Percentiles rank a stretch among this genome's conserved stretches.
phyloP scores from a whole-genome alignment of 2,329 filamentous ascomycete genomes.

The Colletotrichum destructivum region DNA sequence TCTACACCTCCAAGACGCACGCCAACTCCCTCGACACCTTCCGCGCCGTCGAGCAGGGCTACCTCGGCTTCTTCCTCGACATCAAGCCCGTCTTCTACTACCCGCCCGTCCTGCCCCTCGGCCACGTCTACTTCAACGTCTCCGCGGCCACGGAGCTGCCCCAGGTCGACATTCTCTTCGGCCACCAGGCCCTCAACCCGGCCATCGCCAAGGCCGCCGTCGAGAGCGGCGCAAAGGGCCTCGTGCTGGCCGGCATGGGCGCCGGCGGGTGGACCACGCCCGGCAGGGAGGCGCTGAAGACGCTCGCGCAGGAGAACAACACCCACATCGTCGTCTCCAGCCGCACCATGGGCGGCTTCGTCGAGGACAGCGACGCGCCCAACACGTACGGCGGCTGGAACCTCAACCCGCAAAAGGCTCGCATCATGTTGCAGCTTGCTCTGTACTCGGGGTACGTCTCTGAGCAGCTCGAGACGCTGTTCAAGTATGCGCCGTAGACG shows the following conservation, averaged over 20 bases:
- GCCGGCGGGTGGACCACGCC: slow-evolving; percentile 64
- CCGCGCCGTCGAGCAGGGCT: slow-evolving; percentile 69
- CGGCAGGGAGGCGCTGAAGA: slow-evolving; percentile 58
- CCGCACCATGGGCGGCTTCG: slow-evolving; percentile 66
- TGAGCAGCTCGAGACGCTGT: slow-evolving; percentile 35
- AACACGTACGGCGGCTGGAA: slow-evolving; percentile 62
- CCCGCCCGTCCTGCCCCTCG: slow-evolving; percentile 63
- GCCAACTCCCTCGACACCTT: slow-evolving; percentile 76
- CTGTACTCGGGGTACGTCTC: slow-evolving; percentile 40
- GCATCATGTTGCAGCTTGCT: slow-evolving; percentile 65
- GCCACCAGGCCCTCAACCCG: slow-evolving; percentile 67
- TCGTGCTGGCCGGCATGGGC: slow-evolving; percentile 70
- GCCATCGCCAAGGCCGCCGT: slow-evolving; percentile 63
- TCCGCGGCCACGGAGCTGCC: slow-evolving; percentile 58
- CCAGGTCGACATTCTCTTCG: slow-evolving; percentile 70
- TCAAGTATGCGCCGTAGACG: slow-evolving; percentile 35
- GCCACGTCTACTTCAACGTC: slow-evolving; percentile 61
- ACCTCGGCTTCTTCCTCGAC: slow-evolving; percentile 71
- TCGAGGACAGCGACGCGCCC: slow-evolving; percentile 57
- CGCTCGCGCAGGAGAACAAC: slow-evolving; percentile 60
- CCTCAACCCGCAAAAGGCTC: slow-evolving; percentile 69
- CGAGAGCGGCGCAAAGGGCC: slow-evolving; percentile 65
- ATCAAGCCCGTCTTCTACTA: slow-evolving; percentile 74
- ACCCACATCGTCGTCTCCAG: slow-evolving; percentile 67
- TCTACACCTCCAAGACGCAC: slow-evolving; percentile 74